A percentile compares a stretch with the other conserved stretches of the same genome.
phyloP scores from a whole-genome alignment of 2,329 filamentous ascomycete genomes.

The Berkeleyomyces rouxiae region DNA sequence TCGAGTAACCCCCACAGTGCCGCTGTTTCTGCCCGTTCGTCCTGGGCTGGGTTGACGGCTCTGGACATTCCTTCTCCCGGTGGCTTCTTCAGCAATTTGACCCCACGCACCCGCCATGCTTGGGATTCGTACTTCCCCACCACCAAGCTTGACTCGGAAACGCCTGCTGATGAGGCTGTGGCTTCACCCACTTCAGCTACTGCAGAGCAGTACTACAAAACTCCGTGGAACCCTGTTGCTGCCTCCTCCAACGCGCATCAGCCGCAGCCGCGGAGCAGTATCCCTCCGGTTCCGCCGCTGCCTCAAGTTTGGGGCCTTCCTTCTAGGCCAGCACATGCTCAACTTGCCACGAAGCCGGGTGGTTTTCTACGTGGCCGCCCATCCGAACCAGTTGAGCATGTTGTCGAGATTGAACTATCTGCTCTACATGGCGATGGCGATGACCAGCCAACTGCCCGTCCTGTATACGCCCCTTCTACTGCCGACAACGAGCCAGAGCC shows the following conservation, averaged over 20 bases:
- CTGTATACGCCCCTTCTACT: constrained; percentile 16
- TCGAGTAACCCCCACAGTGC: constrained; percentile 15
- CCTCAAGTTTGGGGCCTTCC: constrained; percentile 10
- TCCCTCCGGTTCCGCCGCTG: constrained; percentile 9
- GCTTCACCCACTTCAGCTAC: constrained; percentile 66
- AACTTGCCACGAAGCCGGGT: neutral
- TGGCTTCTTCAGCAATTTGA: constrained; percentile 78
- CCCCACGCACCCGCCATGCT: constrained; percentile 57
- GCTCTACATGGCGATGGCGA: constrained; percentile 15
- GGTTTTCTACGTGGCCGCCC: neutral
- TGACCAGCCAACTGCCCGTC: constrained; percentile 15
- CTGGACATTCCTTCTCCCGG: constrained; percentile 83
- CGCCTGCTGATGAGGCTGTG: constrained; percentile 35
- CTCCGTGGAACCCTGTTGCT: constrained; percentile 47
- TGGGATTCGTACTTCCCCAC: constrained; percentile 40
- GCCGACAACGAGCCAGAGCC: constrained; percentile 20
- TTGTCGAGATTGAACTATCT: constrained; percentile 15
- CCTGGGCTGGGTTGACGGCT: constrained; percentile 56
- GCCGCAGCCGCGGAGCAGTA: neutral
- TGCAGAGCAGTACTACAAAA: constrained; percentile 81
- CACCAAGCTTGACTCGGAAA: constrained; percentile 20
- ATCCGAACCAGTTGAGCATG: constrained; percentile 9
- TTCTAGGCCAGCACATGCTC: neutral
- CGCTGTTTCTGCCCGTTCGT: constrained; percentile 29
- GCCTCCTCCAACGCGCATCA: constrained; percentile 22